Base-by-base conservation (phyloP, 2,329 filamentous ascomycete species). In the Aspergillus sp. region DNA sequence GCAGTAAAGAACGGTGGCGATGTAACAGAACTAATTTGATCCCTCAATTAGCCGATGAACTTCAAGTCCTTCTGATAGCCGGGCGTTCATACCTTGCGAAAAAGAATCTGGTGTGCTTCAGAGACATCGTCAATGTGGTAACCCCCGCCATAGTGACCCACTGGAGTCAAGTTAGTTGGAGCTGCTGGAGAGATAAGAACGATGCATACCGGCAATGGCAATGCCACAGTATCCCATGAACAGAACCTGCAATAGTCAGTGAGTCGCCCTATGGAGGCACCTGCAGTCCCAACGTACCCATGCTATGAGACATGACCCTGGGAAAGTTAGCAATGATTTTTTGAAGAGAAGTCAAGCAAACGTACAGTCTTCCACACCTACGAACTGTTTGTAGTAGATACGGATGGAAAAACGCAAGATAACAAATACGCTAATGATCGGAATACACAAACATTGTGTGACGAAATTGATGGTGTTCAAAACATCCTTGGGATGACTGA, bases 1-100 rank as follows among this genome's bases (percentile, higher is more conserved):
- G n/a, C 74, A 76, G 67, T 79, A 79, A 17, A 78, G 60, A 17
- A 76, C 68, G 12, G 76, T 77, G 5, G 75, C 73, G 58, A 74
- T 62, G 51, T 78, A 79, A 58, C 71, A 72, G 51, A 73, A 73
- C 68, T 68, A 21, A 3, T 8, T 38, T 13, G 32, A 36, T 36
- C 28, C 28, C 28, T 12, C 3, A 13, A 41, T 28, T n/a, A 23
- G 32, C n/a, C 13, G 25, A 32, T 13, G 10, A 3, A 28, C 25
- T 28, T 28, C 25, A 28, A 8, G 25, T 28, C 25, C 4, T 1
- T 28, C 7, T 8, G 23, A 19, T 19, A 7, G 41, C 30, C 7
- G n/a, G 23, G 19, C 10, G 5, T 13, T 53, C 50, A 41, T 61
- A 73, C 71, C 58, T 69, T 75, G 38, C 63, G 67, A 55, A 72